Evolutionary conservation across 2,329 filamentous ascomycete species (phyloP), one percentile per base, ranked within the genome.

Genomic region (Ceratocystis lukuohia): DNA sequence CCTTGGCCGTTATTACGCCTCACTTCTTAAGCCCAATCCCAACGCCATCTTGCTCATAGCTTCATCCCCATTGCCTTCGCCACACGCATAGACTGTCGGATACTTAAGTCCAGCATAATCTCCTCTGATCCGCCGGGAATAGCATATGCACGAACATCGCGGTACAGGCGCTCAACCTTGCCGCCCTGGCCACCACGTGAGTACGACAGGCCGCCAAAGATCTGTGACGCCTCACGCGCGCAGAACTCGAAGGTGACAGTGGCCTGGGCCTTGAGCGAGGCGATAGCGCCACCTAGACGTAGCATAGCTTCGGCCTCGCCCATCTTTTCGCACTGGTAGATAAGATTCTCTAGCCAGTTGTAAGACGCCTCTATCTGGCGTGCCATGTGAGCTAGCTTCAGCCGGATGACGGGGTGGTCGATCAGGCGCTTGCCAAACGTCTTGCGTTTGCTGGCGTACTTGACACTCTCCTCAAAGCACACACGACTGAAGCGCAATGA

Each of bases 331-430:
- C 90, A 94, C 78, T 99, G 94, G 80, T 85, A 96, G 76, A 97
- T 87, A 69, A 97, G 79, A 75, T 90, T 95, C 81, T 99, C 94
- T 67, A 97, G 84, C 94, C 94, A 99, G 77, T 88, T 89, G 79
- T 94, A 94, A n/a, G 87, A 89, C 28, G 94, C 91, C 78, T 99
- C 94, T 75, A 97, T 96, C 79, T 97, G 94, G 67, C 94, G 87
- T 2, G 91, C 93, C 94, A 99, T 99, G 77, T 97, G 89, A 1
- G 94, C 94, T 56, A 99, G 88, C 81, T 97, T 97, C 79, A 96
- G 86, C 10, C 94, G 91, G 77, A 97, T 97, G 72, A 97, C 94
- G 2, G 93, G 91, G 77, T 99, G 94, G 71, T 96, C 89, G 74
- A 96, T 94, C 70, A 99, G 88, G 74, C 89, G 91, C 83, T 96